Evolutionary conservation across 768 basidiomycete genomes (phyloP).

Genomic region (Lactifluus pinguis): DNA sequence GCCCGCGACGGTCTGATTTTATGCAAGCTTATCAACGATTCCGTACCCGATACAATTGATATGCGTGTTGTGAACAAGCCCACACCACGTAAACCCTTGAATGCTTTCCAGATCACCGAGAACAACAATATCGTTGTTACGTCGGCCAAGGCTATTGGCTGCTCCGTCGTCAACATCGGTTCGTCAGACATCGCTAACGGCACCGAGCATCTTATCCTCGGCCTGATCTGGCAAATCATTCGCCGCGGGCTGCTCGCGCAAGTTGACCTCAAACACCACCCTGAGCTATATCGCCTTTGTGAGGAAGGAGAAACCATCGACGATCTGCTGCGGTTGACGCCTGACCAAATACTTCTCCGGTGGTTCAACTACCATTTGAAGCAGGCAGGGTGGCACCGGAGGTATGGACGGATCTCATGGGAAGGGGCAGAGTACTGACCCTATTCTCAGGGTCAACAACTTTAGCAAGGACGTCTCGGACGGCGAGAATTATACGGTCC

Average conservation of each 20-base stretch:
- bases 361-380: slow-evolving; percentile 99
- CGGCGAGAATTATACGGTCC: slow-evolving; percentile 94
- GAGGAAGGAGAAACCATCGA: slow-evolving; percentile 98
- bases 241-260: slow-evolving; percentile 85
- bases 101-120: slow-evolving; percentile 98
- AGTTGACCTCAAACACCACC: slow-evolving; percentile 97
- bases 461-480: slow-evolving; percentile 97
- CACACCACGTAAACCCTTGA: slow-evolving; percentile 68
- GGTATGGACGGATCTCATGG: slow-evolving; percentile 35
- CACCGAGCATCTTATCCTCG: slow-evolving; percentile 91
- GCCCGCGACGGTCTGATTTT: slow-evolving; percentile 92
- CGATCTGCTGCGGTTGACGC: slow-evolving; percentile 85
- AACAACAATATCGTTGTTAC: slow-evolving; percentile 99
- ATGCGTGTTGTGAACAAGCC: slow-evolving; percentile 95
- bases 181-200: slow-evolving; percentile 88
- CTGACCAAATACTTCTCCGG: slow-evolving; percentile 93
- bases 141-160: slow-evolving; percentile 95
- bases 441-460: slow-evolving; percentile 74
- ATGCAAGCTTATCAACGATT: slow-evolving; percentile 98
- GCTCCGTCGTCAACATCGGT: slow-evolving; percentile 98
- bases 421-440: background rate
- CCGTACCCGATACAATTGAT: slow-evolving; percentile 98
- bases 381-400: slow-evolving; percentile 83
- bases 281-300: slow-evolving; percentile 90
- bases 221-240: slow-evolving; percentile 98